These are phyloP conservation scores for Auriculariales sp. DNA, from an alignment of 768 basidiomycete genomes.

Conservation along the genomic window DNA sequence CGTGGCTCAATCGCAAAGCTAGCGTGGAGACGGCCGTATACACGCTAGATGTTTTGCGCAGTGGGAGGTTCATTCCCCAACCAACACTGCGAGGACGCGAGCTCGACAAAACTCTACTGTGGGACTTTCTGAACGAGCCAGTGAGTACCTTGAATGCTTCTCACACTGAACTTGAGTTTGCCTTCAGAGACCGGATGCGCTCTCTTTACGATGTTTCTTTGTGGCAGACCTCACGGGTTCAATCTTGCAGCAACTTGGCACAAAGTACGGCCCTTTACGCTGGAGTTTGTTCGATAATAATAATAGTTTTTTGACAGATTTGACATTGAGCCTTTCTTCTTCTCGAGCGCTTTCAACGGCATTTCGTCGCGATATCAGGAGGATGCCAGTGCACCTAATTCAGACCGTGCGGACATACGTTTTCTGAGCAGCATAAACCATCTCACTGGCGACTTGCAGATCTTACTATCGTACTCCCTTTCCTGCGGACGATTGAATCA, in stretches of 20 bases:
- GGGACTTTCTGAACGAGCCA: conserved; percentile 17
- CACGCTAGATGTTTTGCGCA: background rate
- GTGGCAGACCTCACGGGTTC: conserved; percentile 34
- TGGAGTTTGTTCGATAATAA: background rate
- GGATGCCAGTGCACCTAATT: conserved; percentile 17
- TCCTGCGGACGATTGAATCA: conserved; percentile 2
- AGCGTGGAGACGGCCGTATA: background rate
- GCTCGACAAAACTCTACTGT: conserved; percentile 17
- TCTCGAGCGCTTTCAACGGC: conserved; percentile 49
- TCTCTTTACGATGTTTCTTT: conserved; percentile 35
- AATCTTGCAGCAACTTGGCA: conserved; percentile 40
- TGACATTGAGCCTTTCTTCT: conserved; percentile 48
- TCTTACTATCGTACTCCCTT: conserved; percentile 40
- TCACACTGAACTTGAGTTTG: background rate
- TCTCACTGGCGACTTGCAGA: conserved; percentile 25
- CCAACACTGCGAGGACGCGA: background rate
- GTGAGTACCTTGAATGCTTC: conserved; percentile 16
- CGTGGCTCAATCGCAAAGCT: conserved; percentile 7
- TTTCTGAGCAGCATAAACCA: background rate
- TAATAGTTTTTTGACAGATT: conserved; percentile 21
- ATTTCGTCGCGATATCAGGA: conserved; percentile 55
- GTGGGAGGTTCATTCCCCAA: background rate
- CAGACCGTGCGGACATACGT: conserved; percentile 34
- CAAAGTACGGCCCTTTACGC: conserved; percentile 23
- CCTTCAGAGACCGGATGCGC: conserved; percentile 17